phyloP scores from a whole-genome alignment of 2,329 filamentous ascomycete genomes.

The Sclerotinia subarctica region DNA sequence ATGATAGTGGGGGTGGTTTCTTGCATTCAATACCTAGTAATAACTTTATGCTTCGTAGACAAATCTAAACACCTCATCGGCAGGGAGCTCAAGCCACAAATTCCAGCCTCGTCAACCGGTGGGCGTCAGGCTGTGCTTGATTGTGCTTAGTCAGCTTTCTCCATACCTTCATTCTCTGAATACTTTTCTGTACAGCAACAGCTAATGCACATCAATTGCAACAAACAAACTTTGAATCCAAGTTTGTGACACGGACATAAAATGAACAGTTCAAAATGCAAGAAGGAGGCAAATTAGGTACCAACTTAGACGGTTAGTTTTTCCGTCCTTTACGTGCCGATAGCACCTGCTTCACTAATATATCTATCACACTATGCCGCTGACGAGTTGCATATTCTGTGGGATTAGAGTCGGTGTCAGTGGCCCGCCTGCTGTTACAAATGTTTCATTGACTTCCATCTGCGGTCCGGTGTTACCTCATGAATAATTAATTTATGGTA shows the following conservation, averaged over 20 bases:
- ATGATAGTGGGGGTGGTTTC: slow-evolving; percentile 8
- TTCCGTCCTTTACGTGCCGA: no score
- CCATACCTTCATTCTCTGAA: not conserved
- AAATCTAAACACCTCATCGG: slow-evolving; percentile 16
- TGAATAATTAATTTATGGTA: not conserved
- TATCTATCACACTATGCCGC: not conserved
- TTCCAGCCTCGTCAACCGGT: slow-evolving; percentile 8
- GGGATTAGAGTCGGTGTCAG: not conserved
- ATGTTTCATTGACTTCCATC: no score
- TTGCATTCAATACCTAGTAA: not conserved
- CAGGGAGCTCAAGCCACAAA: slow-evolving; percentile 16
- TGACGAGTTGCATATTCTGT: not conserved
- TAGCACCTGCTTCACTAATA: no score
- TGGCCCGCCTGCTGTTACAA: not conserved
- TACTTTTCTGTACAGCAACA: not conserved
- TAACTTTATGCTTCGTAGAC: slow-evolving; percentile 1
- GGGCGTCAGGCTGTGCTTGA: not conserved
- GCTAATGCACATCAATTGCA: not conserved
- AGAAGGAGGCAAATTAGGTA: no score
- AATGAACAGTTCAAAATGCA: no score
- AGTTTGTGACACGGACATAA: not conserved
- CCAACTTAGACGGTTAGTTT: no score
- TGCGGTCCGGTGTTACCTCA: no score
- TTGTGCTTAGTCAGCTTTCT: not conserved
- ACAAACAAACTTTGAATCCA: not conserved